These are phyloP conservation scores for Odontarrhena argentea DNA, from an alignment of 345 rosid species.

Conservation along the genomic window DNA sequence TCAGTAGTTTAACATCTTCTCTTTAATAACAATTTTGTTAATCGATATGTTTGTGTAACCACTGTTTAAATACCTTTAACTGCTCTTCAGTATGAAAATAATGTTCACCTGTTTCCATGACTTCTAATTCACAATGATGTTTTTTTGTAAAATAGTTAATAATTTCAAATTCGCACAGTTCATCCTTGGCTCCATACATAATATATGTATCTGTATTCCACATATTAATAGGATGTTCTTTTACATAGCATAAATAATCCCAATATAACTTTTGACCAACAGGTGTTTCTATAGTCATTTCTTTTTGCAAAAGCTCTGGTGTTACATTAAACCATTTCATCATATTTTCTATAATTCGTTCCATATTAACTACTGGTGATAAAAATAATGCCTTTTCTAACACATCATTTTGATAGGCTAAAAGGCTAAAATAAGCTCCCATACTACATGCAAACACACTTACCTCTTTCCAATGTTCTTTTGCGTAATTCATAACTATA, in stretches of 20 bases:
- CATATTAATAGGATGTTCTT: background rate
- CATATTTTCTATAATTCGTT: background rate
- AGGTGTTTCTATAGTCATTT: background rate
- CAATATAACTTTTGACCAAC: background rate
- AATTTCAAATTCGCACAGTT: background rate
- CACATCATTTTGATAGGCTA: background rate
- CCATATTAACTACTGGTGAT: background rate
- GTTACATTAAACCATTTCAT: background rate
- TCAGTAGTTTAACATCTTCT: background rate
- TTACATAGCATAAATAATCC: background rate
- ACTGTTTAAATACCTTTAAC: background rate
- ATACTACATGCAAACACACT: background rate
- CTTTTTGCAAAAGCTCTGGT: background rate
- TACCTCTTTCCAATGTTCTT: background rate
- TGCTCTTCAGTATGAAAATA: background rate
- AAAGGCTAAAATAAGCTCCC: background rate
- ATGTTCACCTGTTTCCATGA: background rate
- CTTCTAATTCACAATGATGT: background rate
- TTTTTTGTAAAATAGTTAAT: background rate
- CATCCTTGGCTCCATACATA: background rate
- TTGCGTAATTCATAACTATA: background rate
- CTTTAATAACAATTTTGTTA: background rate
- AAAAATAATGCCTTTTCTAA: background rate
- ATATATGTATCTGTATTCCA: background rate
- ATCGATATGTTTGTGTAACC: background rate